These are phyloP conservation scores for Cyclospora cayetanensis DNA, from an alignment of 169 alveolate species.

Conservation along the genomic window DNA sequence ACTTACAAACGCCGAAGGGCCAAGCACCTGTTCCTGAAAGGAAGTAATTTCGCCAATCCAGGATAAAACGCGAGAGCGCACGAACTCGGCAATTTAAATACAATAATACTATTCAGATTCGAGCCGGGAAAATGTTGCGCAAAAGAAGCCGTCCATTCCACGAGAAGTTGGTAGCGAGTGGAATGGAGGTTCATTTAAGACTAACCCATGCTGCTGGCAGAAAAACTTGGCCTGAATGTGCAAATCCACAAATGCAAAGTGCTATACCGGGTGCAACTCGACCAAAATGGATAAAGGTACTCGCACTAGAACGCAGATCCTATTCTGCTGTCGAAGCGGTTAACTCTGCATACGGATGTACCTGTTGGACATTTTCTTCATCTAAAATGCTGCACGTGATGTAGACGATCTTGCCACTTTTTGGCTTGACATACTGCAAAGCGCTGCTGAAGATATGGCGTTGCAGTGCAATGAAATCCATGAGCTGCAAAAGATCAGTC, in stretches of 20 bases:
- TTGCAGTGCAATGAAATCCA: conserved; percentile 75
- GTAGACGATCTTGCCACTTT: conserved; percentile 91
- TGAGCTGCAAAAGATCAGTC: conserved; percentile 36
- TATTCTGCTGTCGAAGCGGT: too few relatives aligned
- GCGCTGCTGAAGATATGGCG: conserved; percentile 84
- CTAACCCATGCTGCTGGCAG: conserved; percentile 80
- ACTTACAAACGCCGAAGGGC: too few relatives aligned
- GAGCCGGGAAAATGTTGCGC: conserved; percentile 83
- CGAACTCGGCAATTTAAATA: too few relatives aligned
- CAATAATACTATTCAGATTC: too few relatives aligned
- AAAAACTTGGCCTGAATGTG: conserved; percentile 71
- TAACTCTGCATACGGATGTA: neutral
- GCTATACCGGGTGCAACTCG: neutral
- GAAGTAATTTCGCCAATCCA: too few relatives aligned
- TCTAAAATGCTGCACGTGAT: conserved; percentile 91
- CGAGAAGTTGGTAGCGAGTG: conserved; percentile 88
- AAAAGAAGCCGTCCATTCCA: conserved; percentile 96
- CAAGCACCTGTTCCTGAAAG: too few relatives aligned
- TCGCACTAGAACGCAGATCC: too few relatives aligned
- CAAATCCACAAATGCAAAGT: neutral
- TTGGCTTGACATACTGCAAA: conserved; percentile 80
- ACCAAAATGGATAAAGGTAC: too few relatives aligned
- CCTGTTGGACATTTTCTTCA: conserved; percentile 86
- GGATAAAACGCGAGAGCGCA: too few relatives aligned
- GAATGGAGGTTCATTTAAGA: conserved; percentile 85